Evolutionary conservation across 495 filamentous ascomycete genomes (phyloP).

Genomic region (Penicillium roqueforti): DNA sequence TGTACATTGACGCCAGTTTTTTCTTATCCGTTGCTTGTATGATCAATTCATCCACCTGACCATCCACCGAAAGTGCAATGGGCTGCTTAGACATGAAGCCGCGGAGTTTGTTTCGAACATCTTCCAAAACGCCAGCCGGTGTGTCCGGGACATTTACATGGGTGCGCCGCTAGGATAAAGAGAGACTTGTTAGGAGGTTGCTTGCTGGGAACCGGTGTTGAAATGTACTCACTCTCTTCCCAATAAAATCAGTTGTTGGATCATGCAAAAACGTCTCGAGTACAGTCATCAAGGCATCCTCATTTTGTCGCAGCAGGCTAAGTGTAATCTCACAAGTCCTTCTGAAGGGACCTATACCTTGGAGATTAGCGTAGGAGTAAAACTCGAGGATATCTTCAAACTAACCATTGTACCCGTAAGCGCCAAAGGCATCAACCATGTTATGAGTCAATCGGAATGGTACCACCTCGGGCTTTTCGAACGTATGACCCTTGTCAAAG

Average conservation of each 20-base stretch:
- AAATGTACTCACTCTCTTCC: slow-evolving; percentile 53
- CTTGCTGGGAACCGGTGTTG: neutral
- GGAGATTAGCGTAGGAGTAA: slow-evolving; percentile 10
- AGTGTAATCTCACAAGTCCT: slow-evolving; percentile 86
- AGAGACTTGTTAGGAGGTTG: slow-evolving; percentile 7
- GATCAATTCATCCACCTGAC: slow-evolving; percentile 91
- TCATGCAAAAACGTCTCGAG: slow-evolving; percentile 96
- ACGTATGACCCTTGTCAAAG: slow-evolving; percentile 96
- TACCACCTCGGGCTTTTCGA: slow-evolving; percentile 89
- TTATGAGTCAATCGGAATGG: slow-evolving; percentile 99
- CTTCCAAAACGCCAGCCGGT: slow-evolving; percentile 85
- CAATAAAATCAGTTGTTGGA: slow-evolving; percentile 89
- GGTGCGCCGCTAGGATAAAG: slow-evolving; percentile 47
- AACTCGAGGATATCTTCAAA: neutral
- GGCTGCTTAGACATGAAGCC: slow-evolving; percentile 80
- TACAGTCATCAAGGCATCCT: slow-evolving; percentile 95
- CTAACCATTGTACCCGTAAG: slow-evolving; percentile 75
- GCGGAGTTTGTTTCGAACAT: slow-evolving; percentile 78
- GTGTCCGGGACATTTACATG: slow-evolving; percentile 69
- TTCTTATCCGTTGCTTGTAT: slow-evolving; percentile 71
- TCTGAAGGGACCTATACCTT: slow-evolving; percentile 70
- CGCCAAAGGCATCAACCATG: slow-evolving; percentile 94
- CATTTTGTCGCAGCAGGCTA: slow-evolving; percentile 76
- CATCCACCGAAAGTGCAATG: slow-evolving; percentile 89
- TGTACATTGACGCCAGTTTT: slow-evolving; percentile 88